A percentile compares a stretch with the other conserved stretches of the same genome.
Evolutionary conservation across 495 filamentous ascomycete species (phyloP).

Genomic region (Aspergillus steynii): DNA sequence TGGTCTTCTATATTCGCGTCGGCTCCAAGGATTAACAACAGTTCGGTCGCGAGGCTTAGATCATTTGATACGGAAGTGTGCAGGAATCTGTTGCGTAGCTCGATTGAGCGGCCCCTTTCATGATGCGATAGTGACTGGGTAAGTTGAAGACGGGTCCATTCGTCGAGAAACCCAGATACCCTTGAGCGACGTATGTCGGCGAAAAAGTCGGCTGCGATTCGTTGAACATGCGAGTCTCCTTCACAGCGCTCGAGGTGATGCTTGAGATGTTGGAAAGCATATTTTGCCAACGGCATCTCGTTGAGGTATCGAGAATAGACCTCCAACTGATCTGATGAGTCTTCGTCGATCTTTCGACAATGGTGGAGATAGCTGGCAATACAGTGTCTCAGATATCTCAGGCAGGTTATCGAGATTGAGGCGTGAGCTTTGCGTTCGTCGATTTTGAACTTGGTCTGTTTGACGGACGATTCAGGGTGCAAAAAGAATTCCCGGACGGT

Average conservation of each 20-base stretch:
- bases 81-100: neutral
- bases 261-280: neutral
- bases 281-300: neutral
- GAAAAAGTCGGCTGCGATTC: neutral
- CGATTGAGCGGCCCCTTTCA: neutral
- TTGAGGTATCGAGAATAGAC: neutral
- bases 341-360: neutral
- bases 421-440: neutral
- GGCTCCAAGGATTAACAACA: neutral
- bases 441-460: conserved; percentile 1
- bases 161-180: neutral
- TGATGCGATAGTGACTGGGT: neutral
- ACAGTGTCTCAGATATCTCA: conserved; percentile 1
- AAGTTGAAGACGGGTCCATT: neutral
- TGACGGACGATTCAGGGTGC: neutral
- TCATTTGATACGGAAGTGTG: neutral
- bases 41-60: neutral
- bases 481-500: conserved; percentile 15
- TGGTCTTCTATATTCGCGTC: neutral
- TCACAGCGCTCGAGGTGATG: neutral
- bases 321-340: neutral
- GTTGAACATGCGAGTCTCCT: neutral
- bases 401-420: conserved; percentile 1
- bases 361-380: neutral
- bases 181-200: neutral